These are phyloP conservation scores for Mucor saturninus DNA, from an alignment of 371 early-diverging fungal genomes.

Conservation along the genomic window DNA sequence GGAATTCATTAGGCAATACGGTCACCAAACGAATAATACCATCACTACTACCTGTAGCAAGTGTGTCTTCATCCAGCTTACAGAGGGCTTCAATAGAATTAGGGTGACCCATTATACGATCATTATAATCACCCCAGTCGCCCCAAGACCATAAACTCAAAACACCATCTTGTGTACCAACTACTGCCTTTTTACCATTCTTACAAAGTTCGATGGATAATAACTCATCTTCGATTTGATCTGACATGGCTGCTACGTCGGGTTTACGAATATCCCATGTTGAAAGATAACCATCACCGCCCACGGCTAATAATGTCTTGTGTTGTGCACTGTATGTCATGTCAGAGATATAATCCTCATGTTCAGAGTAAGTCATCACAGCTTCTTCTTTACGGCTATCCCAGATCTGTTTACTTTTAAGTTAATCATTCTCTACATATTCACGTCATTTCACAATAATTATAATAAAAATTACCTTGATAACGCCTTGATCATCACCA, in stretches of 20 bases:
- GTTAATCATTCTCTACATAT: background rate
- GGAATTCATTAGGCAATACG: constrained; percentile 86
- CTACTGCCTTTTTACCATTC: constrained; percentile 77
- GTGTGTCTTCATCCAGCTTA: constrained; percentile 79
- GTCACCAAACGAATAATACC: constrained; percentile 83
- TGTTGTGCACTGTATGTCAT: constrained; percentile 61
- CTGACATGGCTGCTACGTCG: constrained; percentile 80
- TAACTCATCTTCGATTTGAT: constrained; percentile 92
- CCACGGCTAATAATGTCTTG: constrained; percentile 22
- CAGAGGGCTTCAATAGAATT: constrained; percentile 82
- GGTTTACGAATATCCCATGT: constrained; percentile 88
- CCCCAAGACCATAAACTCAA: constrained; percentile 76
- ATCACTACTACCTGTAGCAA: constrained; percentile 90
- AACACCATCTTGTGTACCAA: constrained; percentile 89
- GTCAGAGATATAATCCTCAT: constrained; percentile 89
- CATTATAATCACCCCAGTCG: constrained; percentile 91
- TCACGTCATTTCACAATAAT: background rate
- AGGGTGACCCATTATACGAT: constrained; percentile 94
- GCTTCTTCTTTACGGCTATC: constrained; percentile 77
- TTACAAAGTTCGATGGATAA: constrained; percentile 79
- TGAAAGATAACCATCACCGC: constrained; percentile 91
- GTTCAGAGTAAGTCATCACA: constrained; percentile 74
- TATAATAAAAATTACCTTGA: constrained; percentile 60
- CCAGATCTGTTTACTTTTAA: constrained; percentile 66
- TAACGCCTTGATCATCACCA: constrained; percentile 89